phyloP scores from a whole-genome alignment of 176 grass and related monocot species.

The Elaeis guineensis region DNA sequence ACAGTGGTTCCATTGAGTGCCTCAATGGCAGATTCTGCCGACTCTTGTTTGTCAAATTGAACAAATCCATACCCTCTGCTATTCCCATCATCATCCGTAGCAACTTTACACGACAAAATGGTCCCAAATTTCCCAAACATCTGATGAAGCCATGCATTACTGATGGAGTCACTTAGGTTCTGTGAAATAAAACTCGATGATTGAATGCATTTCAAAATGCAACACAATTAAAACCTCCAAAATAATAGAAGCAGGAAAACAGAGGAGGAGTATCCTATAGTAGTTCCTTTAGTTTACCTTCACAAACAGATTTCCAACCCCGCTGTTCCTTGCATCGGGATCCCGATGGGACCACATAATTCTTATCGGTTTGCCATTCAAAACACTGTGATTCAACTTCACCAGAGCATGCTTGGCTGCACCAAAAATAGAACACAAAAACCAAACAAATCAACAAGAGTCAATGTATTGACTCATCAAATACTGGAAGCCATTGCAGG shows the following conservation, averaged over 20 bases:
- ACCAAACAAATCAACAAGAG: too few species aligned
- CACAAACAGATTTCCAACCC: conserved; percentile 78
- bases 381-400: conserved; percentile 50
- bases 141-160: conserved; percentile 44
- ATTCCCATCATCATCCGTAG: conserved; percentile 43
- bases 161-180: conserved; percentile 47
- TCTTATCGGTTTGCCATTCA: conserved; percentile 60
- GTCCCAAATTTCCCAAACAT: conserved; percentile 63
- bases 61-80: conserved; percentile 69
- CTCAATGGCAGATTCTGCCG: conserved; percentile 42
- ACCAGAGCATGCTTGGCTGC: conserved; percentile 43
- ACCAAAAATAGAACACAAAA: not conserved
- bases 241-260: not conserved
- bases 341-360: conserved; percentile 82
- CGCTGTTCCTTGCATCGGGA: conserved; percentile 54
- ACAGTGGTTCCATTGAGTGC: conserved; percentile 46
- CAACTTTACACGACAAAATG: conserved; percentile 77
- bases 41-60: conserved; percentile 52
- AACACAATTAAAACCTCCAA: not conserved
- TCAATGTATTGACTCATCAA: too few species aligned
- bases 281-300: conserved; percentile 35
- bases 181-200: conserved; percentile 14
- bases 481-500: too few species aligned
- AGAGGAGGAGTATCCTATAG: not conserved
- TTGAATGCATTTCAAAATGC: not conserved